A percentile compares a stretch with the other conserved stretches of the same genome.
These are phyloP conservation scores for Ophidiomyces ophidiicola DNA, from an alignment of 2,329 filamentous ascomycete genomes.

Conservation along the genomic window DNA sequence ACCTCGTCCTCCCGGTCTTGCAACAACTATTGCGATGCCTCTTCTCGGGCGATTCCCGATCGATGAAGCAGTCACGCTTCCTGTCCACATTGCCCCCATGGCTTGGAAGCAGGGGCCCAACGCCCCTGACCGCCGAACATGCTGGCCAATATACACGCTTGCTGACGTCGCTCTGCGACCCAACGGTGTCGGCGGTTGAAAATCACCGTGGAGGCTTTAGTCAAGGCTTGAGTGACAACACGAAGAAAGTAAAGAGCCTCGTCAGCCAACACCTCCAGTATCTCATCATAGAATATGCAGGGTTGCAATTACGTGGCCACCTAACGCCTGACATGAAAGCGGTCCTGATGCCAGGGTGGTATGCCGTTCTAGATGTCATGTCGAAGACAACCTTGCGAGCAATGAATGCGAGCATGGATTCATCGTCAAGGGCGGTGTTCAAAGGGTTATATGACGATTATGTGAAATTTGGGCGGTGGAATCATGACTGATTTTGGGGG, in stretches of 20 bases:
- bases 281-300: constrained; percentile 46
- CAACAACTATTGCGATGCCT: constrained; percentile 45
- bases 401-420: constrained; percentile 42
- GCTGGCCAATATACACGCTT: constrained; percentile 43
- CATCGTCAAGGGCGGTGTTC: constrained; percentile 41
- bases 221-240: constrained; percentile 45
- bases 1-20: constrained; percentile 45
- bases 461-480: constrained; percentile 37
- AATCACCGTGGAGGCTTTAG: constrained; percentile 27
- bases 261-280: constrained; percentile 48
- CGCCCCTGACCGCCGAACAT: constrained; percentile 30
- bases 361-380: constrained; percentile 43
- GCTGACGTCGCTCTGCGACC: constrained; percentile 49
- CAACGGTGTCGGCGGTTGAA: constrained; percentile 45
- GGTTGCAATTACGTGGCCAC: constrained; percentile 39
- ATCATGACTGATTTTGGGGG: constrained; percentile 33
- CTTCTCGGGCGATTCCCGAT: constrained; percentile 38
- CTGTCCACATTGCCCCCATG: constrained; percentile 17
- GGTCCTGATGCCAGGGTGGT: constrained; percentile 41
- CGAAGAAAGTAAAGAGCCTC: constrained; percentile 46
- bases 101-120: constrained; percentile 11
- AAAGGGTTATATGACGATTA: constrained; percentile 44
- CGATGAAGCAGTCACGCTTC: constrained; percentile 7
- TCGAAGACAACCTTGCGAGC: constrained; percentile 39
- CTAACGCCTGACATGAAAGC: constrained; percentile 43